Evolutionary conservation across 306 rosid genomes (phyloP).

Genomic region (Neltuma alba): DNA sequence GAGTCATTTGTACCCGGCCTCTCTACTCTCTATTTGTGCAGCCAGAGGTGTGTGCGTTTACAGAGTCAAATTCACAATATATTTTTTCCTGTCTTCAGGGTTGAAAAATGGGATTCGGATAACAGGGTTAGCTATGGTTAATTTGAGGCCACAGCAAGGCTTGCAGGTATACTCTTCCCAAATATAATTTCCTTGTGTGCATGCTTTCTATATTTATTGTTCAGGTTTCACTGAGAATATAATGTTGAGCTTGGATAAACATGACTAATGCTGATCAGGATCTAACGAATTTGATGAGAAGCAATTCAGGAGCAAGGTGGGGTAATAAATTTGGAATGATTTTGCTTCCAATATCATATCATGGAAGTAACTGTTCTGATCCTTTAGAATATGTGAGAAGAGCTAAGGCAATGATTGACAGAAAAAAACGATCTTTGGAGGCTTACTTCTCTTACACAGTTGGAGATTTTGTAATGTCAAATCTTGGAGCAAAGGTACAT

Average conservation of each 20-base stretch:
- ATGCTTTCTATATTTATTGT: not conserved
- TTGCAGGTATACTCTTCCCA: constrained; percentile 56
- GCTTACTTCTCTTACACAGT: constrained; percentile 61
- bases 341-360: constrained; percentile 71
- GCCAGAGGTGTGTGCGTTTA: not conserved
- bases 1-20: not conserved
- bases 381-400: constrained; percentile 64
- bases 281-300: constrained; percentile 61
- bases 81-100: constrained; percentile 42
- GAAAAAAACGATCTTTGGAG: constrained; percentile 71
- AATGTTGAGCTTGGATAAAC: constrained; percentile 17
- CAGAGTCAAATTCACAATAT: not conserved
- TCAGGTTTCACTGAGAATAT: not conserved
- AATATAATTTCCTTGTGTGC: not conserved
- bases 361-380: constrained; percentile 41
- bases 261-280: constrained; percentile 53
- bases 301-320: constrained; percentile 69
- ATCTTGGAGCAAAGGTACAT: constrained; percentile 73
- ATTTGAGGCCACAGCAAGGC: constrained; percentile 72
- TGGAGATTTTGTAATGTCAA: constrained; percentile 56
- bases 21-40: not conserved
- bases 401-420: constrained; percentile 73
- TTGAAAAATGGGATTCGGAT: constrained; percentile 69
- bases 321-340: constrained; percentile 80
- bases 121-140: constrained; percentile 87